Conservation (phyloP, 257 asterid genomes). For the Nyctanthes arbortristis region DNA sequence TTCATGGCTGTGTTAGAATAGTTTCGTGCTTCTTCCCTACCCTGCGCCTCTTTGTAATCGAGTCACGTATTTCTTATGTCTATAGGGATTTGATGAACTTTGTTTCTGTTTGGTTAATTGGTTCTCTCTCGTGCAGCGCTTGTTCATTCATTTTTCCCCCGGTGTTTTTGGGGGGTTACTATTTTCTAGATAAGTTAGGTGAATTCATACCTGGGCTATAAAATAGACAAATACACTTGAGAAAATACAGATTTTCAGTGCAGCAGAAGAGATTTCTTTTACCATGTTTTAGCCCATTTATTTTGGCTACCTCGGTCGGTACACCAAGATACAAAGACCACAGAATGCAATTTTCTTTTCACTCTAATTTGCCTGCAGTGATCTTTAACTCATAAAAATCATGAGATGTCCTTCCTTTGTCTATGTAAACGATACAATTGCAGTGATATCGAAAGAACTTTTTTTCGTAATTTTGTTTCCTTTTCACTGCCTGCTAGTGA, state of each 20-base stretch:
- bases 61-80: no score
- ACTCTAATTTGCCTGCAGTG: no score
- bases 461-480: background rate
- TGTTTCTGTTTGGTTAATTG: background rate
- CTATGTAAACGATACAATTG: no score
- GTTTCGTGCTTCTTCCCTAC: background rate
- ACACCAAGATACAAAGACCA: no score
- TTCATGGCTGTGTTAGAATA: no score
- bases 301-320: no score
- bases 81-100: background rate
- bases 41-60: no score
- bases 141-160: background rate
- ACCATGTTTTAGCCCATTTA: no score
- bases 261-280: background rate
- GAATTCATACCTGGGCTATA: background rate
- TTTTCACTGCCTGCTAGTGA: background rate
- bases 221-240: slow-evolving; percentile 5
- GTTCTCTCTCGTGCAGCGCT: background rate
- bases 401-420: no score
- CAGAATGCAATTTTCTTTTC: no score
- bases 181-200: background rate
- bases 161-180: background rate
- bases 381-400: no score
- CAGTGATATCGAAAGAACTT: no score
- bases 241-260: background rate